Evolutionary conservation across 495 filamentous ascomycete species (phyloP).

Genomic region (Ascobolus immersus): DNA sequence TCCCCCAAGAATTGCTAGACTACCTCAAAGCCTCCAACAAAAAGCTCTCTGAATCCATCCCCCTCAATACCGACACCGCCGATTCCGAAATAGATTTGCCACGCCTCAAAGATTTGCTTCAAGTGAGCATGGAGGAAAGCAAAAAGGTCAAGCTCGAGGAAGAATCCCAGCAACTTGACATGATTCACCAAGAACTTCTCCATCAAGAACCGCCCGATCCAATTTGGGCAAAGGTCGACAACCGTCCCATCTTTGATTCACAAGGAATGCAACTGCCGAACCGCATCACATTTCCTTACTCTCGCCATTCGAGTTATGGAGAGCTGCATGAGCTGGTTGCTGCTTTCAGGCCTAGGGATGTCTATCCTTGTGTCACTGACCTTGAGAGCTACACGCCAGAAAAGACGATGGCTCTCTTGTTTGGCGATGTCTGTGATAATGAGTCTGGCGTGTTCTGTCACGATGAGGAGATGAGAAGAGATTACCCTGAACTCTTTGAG

Average conservation of each 20-base stretch:
- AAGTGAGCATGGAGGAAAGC: neutral
- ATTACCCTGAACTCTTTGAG: no score
- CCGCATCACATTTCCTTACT: constrained; percentile 49
- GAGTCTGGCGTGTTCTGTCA: constrained; percentile 36
- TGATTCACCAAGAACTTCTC: constrained; percentile 8
- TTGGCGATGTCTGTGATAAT: constrained; percentile 49
- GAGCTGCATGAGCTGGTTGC: constrained; percentile 50
- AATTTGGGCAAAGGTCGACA: neutral
- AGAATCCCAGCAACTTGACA: constrained; percentile 1
- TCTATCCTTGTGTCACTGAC: constrained; percentile 66
- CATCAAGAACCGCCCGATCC: constrained; percentile 2
- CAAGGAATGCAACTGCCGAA: constrained; percentile 18
- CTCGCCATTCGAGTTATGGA: constrained; percentile 63
- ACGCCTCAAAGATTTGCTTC: neutral
- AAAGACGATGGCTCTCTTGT: constrained; percentile 37
- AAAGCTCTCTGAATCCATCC: no score
- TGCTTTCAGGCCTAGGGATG: constrained; percentile 44
- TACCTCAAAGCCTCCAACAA: no score
- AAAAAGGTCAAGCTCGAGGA: neutral
- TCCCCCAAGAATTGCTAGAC: no score
- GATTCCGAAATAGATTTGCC: neutral
- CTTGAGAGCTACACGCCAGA: constrained; percentile 32
- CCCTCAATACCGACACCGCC: neutral
- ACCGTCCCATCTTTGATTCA: neutral
- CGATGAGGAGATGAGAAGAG: constrained; percentile 44